Evolutionary conservation across 2,329 filamentous ascomycete species (phyloP).

Genomic region (Juglanconis oblonga): DNA sequence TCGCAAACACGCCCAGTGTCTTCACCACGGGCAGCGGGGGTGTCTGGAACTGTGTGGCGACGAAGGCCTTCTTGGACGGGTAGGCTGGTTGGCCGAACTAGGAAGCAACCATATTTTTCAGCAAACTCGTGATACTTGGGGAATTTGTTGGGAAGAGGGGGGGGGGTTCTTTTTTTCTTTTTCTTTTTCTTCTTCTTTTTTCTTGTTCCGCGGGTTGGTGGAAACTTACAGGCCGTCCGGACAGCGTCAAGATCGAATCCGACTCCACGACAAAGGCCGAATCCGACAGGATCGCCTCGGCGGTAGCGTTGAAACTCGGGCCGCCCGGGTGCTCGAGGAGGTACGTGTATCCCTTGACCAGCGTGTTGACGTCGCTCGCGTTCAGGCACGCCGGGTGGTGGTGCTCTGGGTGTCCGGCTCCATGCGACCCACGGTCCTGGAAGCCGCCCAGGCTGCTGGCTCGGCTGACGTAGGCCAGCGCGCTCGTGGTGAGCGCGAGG

Average conservation of each 20-base stretch:
- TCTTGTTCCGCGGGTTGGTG: no score
- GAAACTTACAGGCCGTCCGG: slow-evolving; percentile 7
- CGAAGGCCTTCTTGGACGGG: slow-evolving; percentile 15
- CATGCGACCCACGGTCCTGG: no score
- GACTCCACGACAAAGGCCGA: slow-evolving; percentile 6
- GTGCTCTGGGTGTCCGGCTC: no score
- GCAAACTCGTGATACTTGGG: no score
- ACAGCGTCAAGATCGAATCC: slow-evolving; percentile 16
- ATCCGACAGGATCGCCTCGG: slow-evolving; percentile 12
- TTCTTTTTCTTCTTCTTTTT: no score
- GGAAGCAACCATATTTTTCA: neutral
- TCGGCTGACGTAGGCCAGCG: neutral
- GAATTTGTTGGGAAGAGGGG: no score
- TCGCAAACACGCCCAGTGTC: slow-evolving; percentile 10
- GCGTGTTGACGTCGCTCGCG: neutral
- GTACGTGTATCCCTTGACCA: slow-evolving; percentile 16
- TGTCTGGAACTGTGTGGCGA: slow-evolving; percentile 15
- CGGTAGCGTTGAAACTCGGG: slow-evolving; percentile 14
- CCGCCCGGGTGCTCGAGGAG: slow-evolving; percentile 14
- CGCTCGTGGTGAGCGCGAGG: neutral
- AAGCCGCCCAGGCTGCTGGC: no score
- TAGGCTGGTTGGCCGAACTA: slow-evolving; percentile 17
- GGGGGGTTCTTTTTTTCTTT: no score
- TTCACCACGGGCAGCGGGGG: slow-evolving; percentile 8
- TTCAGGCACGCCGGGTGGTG: neutral